Evolutionary conservation across 495 filamentous ascomycete genomes (phyloP), one percentile per base, ranked within the genome.

Genomic region (Acidomyces sp.): DNA sequence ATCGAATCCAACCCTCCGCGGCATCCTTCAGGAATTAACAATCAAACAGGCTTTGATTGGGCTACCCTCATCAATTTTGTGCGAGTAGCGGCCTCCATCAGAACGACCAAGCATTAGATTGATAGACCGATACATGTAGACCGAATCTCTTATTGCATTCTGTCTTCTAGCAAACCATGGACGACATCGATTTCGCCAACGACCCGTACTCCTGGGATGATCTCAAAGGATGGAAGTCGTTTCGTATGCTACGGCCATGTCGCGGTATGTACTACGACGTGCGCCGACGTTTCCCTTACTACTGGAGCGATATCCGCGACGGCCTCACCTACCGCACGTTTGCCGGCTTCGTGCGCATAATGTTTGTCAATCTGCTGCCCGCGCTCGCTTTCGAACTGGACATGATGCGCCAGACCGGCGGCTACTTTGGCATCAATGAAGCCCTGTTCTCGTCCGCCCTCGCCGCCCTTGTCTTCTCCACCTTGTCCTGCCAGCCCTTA

Each of bases 301-400:
- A 68, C 44, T 51, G 50, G 53, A 58, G 54, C 41, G 64, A 68
- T 38, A 55, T 57, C 31, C 55, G 19, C 18, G 62, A 68, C 48
- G 63, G 54, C n/a, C 59, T 53, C 46, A 58, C 56, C 39, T 68
- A 68, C 38, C 46, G 64, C 18, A 60, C 59, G 7, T 42, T 65
- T 7, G 55, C 62, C 16, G 62, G 56, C 17, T 61, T 60, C 1
- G 52, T 66, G 1, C 54, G 57, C 19, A 68, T 68, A 46, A 66
- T 63, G 49, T 68, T 68, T 48, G 61, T 60, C 38, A 67, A 64
- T 41, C 56, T 68, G n/a, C 46, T 68, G 3, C 64, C 64, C 13
- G 64, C 64, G 2, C 51, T 68, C 2, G 64, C 64, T 13, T 68
- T 68, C 52, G 43, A 49, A 20, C 47, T 66, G 2, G 63, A 68